Base-by-base conservation (phyloP, 2,329 filamentous ascomycete species). In the Clarireedia sp. region DNA sequence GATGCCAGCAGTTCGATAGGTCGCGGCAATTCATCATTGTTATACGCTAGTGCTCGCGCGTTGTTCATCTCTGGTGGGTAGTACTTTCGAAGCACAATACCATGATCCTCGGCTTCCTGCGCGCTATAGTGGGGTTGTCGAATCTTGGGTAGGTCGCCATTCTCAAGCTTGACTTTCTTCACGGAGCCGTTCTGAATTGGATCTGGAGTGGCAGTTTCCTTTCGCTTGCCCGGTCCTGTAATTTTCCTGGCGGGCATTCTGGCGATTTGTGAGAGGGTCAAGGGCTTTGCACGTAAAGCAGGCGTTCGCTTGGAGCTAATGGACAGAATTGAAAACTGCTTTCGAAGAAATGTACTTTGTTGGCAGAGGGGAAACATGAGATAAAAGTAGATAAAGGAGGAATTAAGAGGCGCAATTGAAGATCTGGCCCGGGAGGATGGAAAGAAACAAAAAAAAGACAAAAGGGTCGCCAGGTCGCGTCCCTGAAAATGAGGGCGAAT, bases 41-140 rank as follows among this genome's bases (percentile, higher is more conserved):
- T 86, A 71, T 96, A 96, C 51, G 86, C 83, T 5, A 76, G 74
- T 51, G 87, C 90, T 40, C 90, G 83, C 49, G 79, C 81, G 64
- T 90, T 94, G 72, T 79, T 87, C 85, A 96, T 95, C 68, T 95
- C 90, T 1, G 81, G 80, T 0, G 90, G 90, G 63, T 96, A 96
- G 72, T 85, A 96, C 48, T 87, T 78, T 41, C 85, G 82, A 37
- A 86, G 74, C 0, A 89, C 81, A 49, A 89, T 82, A 17, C 83
- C 84, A 61, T 85, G 73, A 17, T 74, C 69, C 55, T 75, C 74
- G 6, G 71, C 65, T 57, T 73, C 69, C 57, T 73, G 64, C 1
- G 73, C 67, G 12, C 56, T 58, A 9, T 51, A 56, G 51, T 69
- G 67, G 0, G 64, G 64, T 48, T 60, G 54, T 3, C 59, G 59